Percentiles rank a stretch among this genome's conserved stretches.
phyloP scores from a whole-genome alignment of 257 asterid genomes.

The Lantana camara region DNA sequence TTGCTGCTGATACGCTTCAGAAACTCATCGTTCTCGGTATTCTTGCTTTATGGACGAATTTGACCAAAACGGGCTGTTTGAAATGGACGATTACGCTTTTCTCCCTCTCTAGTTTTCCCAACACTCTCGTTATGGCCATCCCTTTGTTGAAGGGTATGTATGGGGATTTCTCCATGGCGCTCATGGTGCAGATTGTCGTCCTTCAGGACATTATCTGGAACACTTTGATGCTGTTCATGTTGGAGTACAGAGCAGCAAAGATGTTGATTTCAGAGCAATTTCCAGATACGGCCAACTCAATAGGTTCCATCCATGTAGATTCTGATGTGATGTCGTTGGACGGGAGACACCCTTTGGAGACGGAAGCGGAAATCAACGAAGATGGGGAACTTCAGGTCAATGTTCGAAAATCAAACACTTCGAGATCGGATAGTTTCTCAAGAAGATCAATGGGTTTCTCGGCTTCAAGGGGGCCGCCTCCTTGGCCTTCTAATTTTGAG shows the following conservation, averaged over 20 bases:
- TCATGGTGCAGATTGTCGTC: constrained; percentile 93
- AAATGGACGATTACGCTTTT: constrained; percentile 93
- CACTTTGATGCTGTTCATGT: constrained; percentile 86
- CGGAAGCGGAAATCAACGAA: constrained; percentile 70
- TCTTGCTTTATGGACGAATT: constrained; percentile 59
- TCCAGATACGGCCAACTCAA: constrained; percentile 82
- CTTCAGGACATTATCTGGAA: constrained; percentile 93
- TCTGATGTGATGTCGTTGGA: constrained; percentile 84
- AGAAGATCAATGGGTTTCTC: constrained; percentile 63
- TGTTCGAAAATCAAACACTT: constrained; percentile 75
- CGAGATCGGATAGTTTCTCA: constrained; percentile 76
- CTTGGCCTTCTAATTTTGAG: constrained; percentile 73
- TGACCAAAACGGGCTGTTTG: constrained; percentile 57
- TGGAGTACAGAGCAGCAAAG: constrained; percentile 79
- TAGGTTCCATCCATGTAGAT: constrained; percentile 84
- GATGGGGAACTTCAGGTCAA: constrained; percentile 87
- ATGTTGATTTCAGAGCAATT: constrained; percentile 83
- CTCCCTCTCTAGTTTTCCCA: constrained; percentile 82
- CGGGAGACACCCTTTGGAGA: constrained; percentile 74
- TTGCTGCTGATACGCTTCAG: constrained; percentile 85
- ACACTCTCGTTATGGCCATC: constrained; percentile 93
- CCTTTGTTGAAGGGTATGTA: constrained; percentile 89
- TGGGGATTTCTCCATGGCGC: constrained; percentile 61
- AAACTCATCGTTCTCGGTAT: constrained; percentile 61
- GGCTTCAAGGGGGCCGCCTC: constrained; percentile 68